Conservation (phyloP, 768 basidiomycete species). For the Boletus coccyginus region DNA sequence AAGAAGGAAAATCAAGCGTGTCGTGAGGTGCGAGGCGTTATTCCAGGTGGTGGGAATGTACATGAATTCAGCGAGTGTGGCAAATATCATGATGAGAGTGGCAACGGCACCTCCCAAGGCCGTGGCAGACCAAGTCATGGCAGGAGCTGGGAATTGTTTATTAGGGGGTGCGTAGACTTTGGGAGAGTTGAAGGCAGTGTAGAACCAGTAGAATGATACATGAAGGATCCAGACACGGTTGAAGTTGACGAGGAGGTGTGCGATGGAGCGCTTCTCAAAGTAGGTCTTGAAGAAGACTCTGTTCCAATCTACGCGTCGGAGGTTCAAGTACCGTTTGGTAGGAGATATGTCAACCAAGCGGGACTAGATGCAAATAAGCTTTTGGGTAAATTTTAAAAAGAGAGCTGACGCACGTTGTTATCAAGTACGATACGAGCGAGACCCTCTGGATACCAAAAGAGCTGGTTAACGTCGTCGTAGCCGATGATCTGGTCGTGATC, state of each 20-base stretch:
- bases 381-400: background rate
- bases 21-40: constrained; percentile 95
- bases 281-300: constrained; percentile 99
- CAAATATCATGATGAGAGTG: constrained; percentile 89
- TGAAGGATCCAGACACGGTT: constrained; percentile 99
- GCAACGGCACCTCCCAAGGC: constrained; percentile 96
- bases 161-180: constrained; percentile 78
- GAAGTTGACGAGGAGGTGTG: constrained; percentile 97
- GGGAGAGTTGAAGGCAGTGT: constrained; percentile 96
- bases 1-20: constrained; percentile 87
- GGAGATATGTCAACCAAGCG: constrained; percentile 91
- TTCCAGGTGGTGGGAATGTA: constrained; percentile 99
- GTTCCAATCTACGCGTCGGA: constrained; percentile 91
- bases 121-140: constrained; percentile 94
- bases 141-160: constrained; percentile 65
- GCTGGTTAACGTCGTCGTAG: constrained; percentile 99
- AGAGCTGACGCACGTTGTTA: constrained; percentile 63
- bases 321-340: constrained; percentile 89
- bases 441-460: constrained; percentile 99
- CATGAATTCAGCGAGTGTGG: constrained; percentile 91
- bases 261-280: constrained; percentile 90
- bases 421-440: constrained; percentile 86
- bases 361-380: constrained; percentile 46
- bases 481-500: constrained; percentile 96
- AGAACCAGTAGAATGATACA: constrained; percentile 92